Conservation (phyloP, 495 filamentous ascomycete species). For the Ascobolus immersus region DNA sequence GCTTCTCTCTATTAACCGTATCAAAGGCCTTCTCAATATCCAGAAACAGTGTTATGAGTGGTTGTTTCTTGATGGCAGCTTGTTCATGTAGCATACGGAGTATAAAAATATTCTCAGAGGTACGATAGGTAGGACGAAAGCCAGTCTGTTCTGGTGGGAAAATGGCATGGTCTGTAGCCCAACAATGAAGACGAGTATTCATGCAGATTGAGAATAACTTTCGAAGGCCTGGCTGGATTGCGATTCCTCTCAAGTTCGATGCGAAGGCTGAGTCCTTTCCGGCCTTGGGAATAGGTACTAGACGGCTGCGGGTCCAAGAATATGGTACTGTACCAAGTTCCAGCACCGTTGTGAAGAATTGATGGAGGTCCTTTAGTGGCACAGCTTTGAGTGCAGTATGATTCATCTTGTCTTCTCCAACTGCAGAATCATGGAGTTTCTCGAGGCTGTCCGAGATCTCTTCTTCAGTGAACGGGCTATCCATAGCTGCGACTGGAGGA, state of each 20-base stretch:
- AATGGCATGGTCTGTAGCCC: neutral
- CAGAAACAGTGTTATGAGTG: neutral
- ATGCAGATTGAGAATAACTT: neutral
- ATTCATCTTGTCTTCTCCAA: neutral
- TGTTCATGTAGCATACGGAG: neutral
- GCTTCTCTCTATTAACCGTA: neutral
- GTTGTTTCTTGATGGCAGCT: constrained; percentile 10
- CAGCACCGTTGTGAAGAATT: neutral
- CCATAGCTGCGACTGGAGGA: too few species aligned
- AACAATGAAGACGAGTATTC: neutral
- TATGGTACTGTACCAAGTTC: neutral
- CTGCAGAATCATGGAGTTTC: neutral
- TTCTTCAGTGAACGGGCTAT: too few species aligned
- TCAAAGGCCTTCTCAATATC: neutral
- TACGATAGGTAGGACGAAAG: neutral
- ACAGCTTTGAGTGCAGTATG: neutral
- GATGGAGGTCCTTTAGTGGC: neutral
- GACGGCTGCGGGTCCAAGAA: neutral
- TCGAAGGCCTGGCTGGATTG: neutral
- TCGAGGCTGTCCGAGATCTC: too few species aligned
- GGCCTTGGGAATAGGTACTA: neutral
- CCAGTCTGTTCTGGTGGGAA: neutral
- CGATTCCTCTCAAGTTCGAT: neutral
- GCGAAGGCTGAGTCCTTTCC: neutral
- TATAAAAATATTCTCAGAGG: neutral